phyloP scores from a whole-genome alignment of 2,329 filamentous ascomycete genomes.

The Diaporthe aspalathi region DNA sequence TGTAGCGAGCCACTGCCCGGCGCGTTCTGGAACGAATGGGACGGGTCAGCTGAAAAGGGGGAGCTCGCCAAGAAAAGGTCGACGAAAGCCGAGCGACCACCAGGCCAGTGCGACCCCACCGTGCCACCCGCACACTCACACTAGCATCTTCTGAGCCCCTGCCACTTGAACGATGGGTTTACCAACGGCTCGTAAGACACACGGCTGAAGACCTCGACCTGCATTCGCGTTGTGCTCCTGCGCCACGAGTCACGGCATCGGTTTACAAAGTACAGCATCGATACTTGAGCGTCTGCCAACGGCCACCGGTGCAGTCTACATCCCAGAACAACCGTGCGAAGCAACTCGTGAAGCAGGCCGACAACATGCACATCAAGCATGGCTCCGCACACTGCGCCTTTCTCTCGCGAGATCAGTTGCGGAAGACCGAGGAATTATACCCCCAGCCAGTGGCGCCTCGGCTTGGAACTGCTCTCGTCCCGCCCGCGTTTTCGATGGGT shows the following conservation, averaged over 20 bases:
- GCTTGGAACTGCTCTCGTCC: background rate
- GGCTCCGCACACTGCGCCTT: background rate
- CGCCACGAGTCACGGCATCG: slow-evolving; percentile 31
- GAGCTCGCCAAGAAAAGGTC: slow-evolving; percentile 32
- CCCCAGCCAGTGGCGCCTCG: background rate
- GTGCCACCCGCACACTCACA: slow-evolving; percentile 1
- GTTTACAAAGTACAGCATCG: slow-evolving; percentile 12
- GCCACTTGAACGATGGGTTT: slow-evolving; percentile 10
- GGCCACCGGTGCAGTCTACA: background rate
- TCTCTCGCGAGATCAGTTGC: background rate
- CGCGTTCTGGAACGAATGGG: slow-evolving; percentile 35
- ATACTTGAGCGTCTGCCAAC: slow-evolving; percentile 5
- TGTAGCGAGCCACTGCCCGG: slow-evolving; percentile 20
- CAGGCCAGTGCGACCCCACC: slow-evolving; percentile 30
- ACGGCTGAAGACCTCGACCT: slow-evolving; percentile 31
- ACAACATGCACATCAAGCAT: background rate
- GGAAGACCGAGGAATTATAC: background rate
- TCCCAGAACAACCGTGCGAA: background rate
- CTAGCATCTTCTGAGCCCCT: slow-evolving; percentile 13
- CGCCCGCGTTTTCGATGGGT: background rate
- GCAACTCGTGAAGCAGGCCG: too few relatives aligned
- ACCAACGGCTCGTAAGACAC: slow-evolving; percentile 24
- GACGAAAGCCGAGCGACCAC: slow-evolving; percentile 30
- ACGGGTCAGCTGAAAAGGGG: slow-evolving; percentile 33
- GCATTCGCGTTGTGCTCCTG: slow-evolving; percentile 28